These are phyloP conservation scores for Spirogloea muscicola DNA, from an alignment of 139 green algal species.

Conservation along the genomic window DNA sequence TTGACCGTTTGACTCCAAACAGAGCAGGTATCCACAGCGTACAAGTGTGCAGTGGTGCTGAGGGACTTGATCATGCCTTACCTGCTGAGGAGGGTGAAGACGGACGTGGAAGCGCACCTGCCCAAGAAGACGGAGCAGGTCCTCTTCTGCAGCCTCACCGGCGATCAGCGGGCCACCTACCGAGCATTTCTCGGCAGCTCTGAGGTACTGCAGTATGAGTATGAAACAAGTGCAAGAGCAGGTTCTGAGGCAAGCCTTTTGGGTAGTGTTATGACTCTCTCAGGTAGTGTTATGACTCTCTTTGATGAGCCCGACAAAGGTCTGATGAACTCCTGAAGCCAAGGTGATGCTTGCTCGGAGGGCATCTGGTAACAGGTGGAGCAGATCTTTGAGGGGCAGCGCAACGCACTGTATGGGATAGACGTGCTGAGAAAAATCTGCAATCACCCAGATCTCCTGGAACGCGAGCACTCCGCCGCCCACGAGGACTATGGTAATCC, in stretches of 20 bases:
- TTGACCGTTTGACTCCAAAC: background rate
- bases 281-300: no score
- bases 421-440: constrained; percentile 96
- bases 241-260: no score
- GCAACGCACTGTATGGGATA: constrained; percentile 82
- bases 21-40: constrained; percentile 73
- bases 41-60: constrained; percentile 86
- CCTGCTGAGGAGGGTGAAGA: constrained; percentile 88
- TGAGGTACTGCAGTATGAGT: no score
- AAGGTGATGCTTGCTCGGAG: no score
- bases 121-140: constrained; percentile 96
- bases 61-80: constrained; percentile 92
- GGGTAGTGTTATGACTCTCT: no score
- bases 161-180: constrained; percentile 85
- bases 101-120: constrained; percentile 76
- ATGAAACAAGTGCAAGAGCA: no score
- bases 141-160: constrained; percentile 85
- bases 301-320: no score
- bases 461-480: background rate
- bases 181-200: constrained; percentile 41
- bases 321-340: no score
- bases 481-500: constrained; percentile 61
- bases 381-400: constrained; percentile 52
- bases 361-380: constrained; percentile 50
- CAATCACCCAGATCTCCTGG: constrained; percentile 96